Evolutionary conservation across 2,329 filamentous ascomycete genomes (phyloP), one percentile per base, ranked within the genome.

Genomic region (Beauveria brongniartii): DNA sequence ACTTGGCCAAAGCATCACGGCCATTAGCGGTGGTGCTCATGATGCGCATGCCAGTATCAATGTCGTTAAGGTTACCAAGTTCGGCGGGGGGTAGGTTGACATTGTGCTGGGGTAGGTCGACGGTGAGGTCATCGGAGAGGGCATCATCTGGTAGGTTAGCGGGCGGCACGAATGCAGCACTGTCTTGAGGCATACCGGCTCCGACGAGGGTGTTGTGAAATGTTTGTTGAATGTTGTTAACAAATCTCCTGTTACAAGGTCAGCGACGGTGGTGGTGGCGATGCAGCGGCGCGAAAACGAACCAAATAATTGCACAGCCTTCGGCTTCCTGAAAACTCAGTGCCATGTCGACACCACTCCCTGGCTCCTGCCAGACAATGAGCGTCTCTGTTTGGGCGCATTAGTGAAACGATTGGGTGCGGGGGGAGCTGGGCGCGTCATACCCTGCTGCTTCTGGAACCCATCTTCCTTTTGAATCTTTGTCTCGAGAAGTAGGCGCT

Each of bases 371-470:
- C 94, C 94, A 99, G 63, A 99, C 92, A 64, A 99, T 97, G 63
- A 99, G 84, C 3, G 94, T 99, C 74, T 97, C 93, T 95, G 74
- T 47, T 69, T 68, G 67, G 54, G 66, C 68, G 63, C 70, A 41
- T 65, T 70, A 65, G 65, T 63, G 65, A 63, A 61, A 52, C 67
- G 67, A 62, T 34, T 53, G 63, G 43, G 22, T 44, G 54, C 61
- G 51, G 55, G 54, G 44, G 30, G 55, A 47, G n/a, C 16, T 30
- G 44, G 7, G 63, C 40, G 56, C 34, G 59, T 72, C 78, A 69
- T 83, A 88, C 91, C 91, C 88, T 97, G 93, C 75, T 99, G 94
- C 76, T 97, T 96, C 77, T 97, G 92, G 72, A 97, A 97, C 63
- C 90, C 90, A 83, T 97, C 93, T 70, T 97, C 92, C 73, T 92